Evolutionary conservation across 441 rosid species (phyloP), one percentile per base, ranked within the genome.

Genomic region (Populus tomentosa): DNA sequence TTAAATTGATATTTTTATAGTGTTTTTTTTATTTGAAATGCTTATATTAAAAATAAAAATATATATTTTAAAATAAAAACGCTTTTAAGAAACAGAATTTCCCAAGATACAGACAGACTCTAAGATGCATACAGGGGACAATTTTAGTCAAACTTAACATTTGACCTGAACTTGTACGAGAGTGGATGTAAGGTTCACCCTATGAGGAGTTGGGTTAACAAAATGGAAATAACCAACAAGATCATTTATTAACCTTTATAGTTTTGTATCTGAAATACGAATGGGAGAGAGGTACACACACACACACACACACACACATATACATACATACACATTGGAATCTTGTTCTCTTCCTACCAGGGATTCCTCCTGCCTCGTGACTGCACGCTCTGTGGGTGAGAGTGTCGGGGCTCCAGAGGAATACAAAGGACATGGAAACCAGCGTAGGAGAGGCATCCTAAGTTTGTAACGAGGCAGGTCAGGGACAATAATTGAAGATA

Each of bases 401-500:
- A 53, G 73, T 67, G 28, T 75, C 36, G 71, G 77, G 23, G 10
- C 1, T 53, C 2, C 2, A 20, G n/a, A 2, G 4, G 6, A 4
- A 7, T 7, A 1, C 1, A 56, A 56, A 67, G 28, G 71, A 77
- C 78, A 63, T 62, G 16, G 16, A 8, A 71, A 67, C 28, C 6
- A 53, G 72, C n/a, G 66, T 75, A 59, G 10, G 35, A 10, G 46
- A 21, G 75, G 88, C 76, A 80, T 84, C 83, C 82, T 67, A 80
- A 82, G 85, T 77, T 42, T 46, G 38, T 69, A 72, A 56, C 24
- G 16, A 32, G 71, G 33, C 67, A 67, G 24, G 73, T 70, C 46
- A 28, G 70, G 16, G 32, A 50, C 79, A 81, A 82, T 84, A 84
- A 82, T 84, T 80, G 77, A 77, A 69, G 72, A 76, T 7, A 59